Evolutionary conservation across 2,329 filamentous ascomycete genomes (phyloP).

Genomic region (Diaporthe velutina): DNA sequence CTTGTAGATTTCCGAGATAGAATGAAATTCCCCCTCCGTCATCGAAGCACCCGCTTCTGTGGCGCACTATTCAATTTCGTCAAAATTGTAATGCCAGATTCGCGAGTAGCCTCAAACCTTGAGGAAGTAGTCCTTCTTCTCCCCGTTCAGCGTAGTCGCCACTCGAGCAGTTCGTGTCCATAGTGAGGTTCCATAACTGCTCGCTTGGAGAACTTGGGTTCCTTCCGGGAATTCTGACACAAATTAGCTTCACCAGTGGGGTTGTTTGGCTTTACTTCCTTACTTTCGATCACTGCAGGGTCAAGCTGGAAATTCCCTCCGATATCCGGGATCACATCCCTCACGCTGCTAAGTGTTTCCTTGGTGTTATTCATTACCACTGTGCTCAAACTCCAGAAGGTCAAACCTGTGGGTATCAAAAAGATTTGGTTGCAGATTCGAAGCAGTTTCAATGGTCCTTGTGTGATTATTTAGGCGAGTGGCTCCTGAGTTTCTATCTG

Average conservation of each 20-base stretch:
- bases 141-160: background rate
- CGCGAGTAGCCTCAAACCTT: background rate
- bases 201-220: background rate
- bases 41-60: background rate
- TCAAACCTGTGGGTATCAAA: background rate
- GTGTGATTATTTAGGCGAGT: background rate
- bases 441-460: too few species aligned
- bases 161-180: conserved; percentile 7
- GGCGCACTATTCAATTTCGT: background rate
- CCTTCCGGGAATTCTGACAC: background rate
- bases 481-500: background rate
- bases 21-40: background rate
- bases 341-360: background rate
- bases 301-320: background rate
- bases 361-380: conserved; percentile 14
- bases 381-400: background rate
- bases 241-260: background rate
- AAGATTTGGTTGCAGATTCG: background rate
- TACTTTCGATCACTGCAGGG: background rate
- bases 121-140: conserved; percentile 2
- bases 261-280: too few species aligned
- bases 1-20: background rate
- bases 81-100: background rate
- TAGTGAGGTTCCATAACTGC: background rate
- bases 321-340: background rate